Base-by-base conservation (phyloP, 169 alveolate species). In the Babesia gibsoni region DNA sequence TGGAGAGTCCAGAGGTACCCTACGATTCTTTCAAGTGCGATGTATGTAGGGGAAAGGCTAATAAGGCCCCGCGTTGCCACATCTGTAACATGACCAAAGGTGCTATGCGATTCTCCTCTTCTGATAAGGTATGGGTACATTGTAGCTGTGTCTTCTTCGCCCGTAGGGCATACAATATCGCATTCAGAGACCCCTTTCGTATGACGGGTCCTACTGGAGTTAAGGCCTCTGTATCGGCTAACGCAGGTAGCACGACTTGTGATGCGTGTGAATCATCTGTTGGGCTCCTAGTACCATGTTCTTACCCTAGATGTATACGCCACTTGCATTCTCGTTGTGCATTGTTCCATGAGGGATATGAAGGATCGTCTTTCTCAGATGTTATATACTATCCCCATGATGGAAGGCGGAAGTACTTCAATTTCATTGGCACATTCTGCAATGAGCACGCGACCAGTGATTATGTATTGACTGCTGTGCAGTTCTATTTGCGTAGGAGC, bases 341-440 rank as follows among this genome's bases (percentile, higher is more conserved):
- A n/a, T n/a, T 22, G 52, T 61, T 61, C 45, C 4, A 30, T 14
- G 33, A 64, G n/a, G 33, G 30, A 0, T 49, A 45, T 18, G 27
- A 29, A 4, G 59, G 64, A 32, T 22, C 46, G 9, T 39, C 66
- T 14, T 54, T 54, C 46, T 50, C 59, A 8, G 66, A 57, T 10
- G 35, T 33, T 7, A 48, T 45, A 20, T 36, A 46, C 49, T 61
- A 53, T 27, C 20, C 0, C 30, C 16, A 16, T 20, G 61, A 45
- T 14, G 56, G 22, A 36, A 46, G 83, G 32, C 33, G 25, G 32
- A 64, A 73, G 66, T 73, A 57, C 53, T 41, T 32, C 45, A 36
- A 25, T n/a, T 77, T 77, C 49, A 3, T 32, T 8, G 85, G 81
- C 12, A 30, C 57, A 20, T 77, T 77, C 32, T 77, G 85, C 45